phyloP scores from a whole-genome alignment of 2,329 filamentous ascomycete species.

The Penicillium concentricum region DNA sequence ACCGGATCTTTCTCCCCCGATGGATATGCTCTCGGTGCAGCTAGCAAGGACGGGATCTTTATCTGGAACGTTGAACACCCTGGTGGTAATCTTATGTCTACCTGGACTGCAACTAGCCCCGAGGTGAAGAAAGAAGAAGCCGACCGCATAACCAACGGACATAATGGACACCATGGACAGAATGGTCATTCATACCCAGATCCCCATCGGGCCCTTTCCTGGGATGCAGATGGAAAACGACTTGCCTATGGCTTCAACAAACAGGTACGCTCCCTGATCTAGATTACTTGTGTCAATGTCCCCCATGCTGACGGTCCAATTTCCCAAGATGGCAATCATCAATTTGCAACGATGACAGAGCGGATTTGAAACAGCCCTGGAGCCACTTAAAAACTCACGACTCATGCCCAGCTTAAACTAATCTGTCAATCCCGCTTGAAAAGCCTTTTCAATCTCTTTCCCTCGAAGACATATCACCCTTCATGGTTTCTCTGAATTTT shows the following conservation, averaged over 20 bases:
- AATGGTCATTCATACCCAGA: slow-evolving; percentile 31
- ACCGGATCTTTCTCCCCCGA: slow-evolving; percentile 48
- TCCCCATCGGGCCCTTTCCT: slow-evolving; percentile 46
- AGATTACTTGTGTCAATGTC: background rate
- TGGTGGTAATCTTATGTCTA: slow-evolving; percentile 44
- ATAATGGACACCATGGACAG: slow-evolving; percentile 35
- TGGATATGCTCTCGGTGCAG: slow-evolving; percentile 47
- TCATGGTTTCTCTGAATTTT: slow-evolving; percentile 1
- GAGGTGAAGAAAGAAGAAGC: slow-evolving; percentile 35
- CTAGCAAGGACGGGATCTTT: slow-evolving; percentile 43
- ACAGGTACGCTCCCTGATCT: slow-evolving; percentile 41
- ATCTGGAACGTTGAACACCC: slow-evolving; percentile 49
- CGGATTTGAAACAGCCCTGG: background rate
- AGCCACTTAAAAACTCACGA: slow-evolving; percentile 5
- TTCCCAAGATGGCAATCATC: slow-evolving; percentile 37
- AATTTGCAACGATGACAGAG: slow-evolving; percentile 40
- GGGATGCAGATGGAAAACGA: slow-evolving; percentile 56
- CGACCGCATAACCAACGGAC: slow-evolving; percentile 34
- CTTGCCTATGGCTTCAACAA: slow-evolving; percentile 51
- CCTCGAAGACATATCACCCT: slow-evolving; percentile 7
- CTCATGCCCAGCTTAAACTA: slow-evolving; percentile 6
- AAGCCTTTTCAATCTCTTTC: slow-evolving; percentile 1
- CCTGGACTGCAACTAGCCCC: slow-evolving; percentile 35
- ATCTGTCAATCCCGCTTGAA: slow-evolving; percentile 1
- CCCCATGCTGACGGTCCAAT: background rate